A percentile compares a stretch with the other conserved stretches of the same genome.
Conservation (phyloP, 2,329 filamentous ascomycete species). For the Graphilbum fragrans region DNA sequence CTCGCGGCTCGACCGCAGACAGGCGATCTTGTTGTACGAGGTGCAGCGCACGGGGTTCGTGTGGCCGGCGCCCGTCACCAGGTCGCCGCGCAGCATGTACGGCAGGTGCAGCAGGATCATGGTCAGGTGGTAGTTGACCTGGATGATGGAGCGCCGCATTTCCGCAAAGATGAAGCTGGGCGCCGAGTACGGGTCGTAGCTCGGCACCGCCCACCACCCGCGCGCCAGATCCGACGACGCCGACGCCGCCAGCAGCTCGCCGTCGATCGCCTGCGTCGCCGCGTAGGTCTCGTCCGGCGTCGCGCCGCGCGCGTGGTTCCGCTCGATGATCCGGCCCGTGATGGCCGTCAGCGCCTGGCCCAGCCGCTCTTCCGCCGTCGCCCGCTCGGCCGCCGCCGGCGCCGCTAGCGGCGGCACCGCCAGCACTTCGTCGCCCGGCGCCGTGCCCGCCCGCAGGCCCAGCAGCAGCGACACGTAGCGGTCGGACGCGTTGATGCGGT, state of each 20-base stretch:
- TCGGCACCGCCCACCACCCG: constrained; percentile 34
- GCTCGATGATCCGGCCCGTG: constrained; percentile 31
- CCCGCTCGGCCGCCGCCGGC: constrained; percentile 15
- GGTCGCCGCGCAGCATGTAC: constrained; percentile 28
- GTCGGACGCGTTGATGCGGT: constrained; percentile 34
- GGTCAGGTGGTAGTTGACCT: constrained; percentile 38
- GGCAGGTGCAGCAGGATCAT: constrained; percentile 42
- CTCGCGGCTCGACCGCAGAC: constrained; percentile 36
- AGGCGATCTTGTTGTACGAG: constrained; percentile 32
- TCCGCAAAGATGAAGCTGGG: constrained; percentile 15
- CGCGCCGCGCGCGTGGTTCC: constrained; percentile 30
- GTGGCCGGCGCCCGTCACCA: constrained; percentile 14
- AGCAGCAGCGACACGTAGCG: constrained; percentile 37
- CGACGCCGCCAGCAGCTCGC: constrained; percentile 28
- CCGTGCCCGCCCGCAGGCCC: constrained; percentile 31
- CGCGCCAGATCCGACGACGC: constrained; percentile 22
- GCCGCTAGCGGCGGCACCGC: constrained; percentile 5
- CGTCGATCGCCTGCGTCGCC: constrained; percentile 29
- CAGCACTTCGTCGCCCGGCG: constrained; percentile 22
- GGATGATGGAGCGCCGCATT: constrained; percentile 27
- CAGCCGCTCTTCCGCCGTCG: constrained; percentile 28
- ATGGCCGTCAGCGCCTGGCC: constrained; percentile 31
- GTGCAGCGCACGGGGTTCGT: background rate
- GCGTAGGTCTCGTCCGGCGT: constrained; percentile 23
- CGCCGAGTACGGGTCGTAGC: constrained; percentile 12